These are phyloP conservation scores for Aspergillus pseudoviridinutans DNA, from an alignment of 2,329 filamentous ascomycete genomes.

Conservation along the genomic window DNA sequence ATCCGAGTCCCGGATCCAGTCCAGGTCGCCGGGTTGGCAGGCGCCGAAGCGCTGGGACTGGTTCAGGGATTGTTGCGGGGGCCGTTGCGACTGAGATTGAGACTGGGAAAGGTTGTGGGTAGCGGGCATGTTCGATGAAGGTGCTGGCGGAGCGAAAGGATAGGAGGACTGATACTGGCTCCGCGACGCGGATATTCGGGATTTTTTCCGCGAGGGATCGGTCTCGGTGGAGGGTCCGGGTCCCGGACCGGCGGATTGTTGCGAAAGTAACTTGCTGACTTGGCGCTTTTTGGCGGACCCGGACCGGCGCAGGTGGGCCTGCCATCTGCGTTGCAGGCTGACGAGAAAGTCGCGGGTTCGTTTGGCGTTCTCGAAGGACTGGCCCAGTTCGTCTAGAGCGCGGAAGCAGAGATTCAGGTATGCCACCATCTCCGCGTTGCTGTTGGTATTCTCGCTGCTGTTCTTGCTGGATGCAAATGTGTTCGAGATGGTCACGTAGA, in stretches of 20 bases:
- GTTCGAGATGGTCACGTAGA: conserved; percentile 35
- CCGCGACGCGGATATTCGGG: conserved; percentile 11
- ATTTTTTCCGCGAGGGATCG: conserved; percentile 22
- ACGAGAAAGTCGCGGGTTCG: conserved; percentile 38
- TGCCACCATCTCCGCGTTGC: conserved; percentile 30
- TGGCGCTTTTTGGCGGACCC: conserved; percentile 27
- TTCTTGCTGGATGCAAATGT: conserved; percentile 22
- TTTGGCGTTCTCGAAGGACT: conserved; percentile 40
- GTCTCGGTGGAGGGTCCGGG: neutral
- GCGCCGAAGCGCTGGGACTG: conserved; percentile 8
- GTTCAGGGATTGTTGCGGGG: conserved; percentile 4
- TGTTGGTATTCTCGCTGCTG: conserved; percentile 18
- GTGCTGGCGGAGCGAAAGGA: conserved; percentile 2
- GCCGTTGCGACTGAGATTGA: conserved; percentile 3
- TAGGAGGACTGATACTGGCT: conserved; percentile 2
- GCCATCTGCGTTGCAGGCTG: conserved; percentile 37
- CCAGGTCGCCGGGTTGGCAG: conserved; percentile 20
- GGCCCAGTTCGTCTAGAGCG: conserved; percentile 39
- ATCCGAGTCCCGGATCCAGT: conserved; percentile 29
- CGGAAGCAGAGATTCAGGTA: conserved; percentile 41
- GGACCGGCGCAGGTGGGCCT: conserved; percentile 31
- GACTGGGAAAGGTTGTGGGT: conserved; percentile 5
- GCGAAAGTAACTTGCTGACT: conserved; percentile 18
- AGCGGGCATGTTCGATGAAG: neutral
- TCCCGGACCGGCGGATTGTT: conserved; percentile 4